Conservation (phyloP, 805 yeast genomes). For the Starmerella sp. region DNA sequence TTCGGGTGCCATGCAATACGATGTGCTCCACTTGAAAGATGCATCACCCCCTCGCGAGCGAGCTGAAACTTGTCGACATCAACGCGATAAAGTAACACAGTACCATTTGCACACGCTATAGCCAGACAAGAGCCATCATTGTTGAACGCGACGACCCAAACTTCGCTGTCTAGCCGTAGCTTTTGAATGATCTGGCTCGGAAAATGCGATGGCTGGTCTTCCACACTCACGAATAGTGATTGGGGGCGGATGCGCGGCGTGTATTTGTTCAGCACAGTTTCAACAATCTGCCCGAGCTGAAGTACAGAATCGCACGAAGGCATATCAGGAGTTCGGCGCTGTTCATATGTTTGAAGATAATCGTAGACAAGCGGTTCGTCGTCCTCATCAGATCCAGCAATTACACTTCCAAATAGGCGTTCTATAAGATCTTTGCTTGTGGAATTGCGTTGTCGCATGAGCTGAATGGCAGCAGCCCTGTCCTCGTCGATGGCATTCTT, state of each 20-base stretch:
- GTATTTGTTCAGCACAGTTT: background rate
- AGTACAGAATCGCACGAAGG: background rate
- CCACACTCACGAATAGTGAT: background rate
- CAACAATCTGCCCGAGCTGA: conserved; percentile 1
- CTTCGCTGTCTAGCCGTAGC: background rate
- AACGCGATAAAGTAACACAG: background rate
- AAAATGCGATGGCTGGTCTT: background rate
- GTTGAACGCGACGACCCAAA: background rate
- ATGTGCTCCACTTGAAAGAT: background rate
- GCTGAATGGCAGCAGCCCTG: background rate
- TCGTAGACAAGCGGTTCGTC: background rate
- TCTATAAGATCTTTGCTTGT: background rate
- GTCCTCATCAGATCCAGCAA: background rate
- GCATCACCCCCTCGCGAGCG: background rate
- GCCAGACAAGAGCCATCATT: background rate
- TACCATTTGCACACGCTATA: background rate
- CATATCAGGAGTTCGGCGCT: background rate
- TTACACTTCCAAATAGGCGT: background rate
- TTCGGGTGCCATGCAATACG: background rate
- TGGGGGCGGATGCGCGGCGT: background rate
- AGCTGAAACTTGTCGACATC: background rate
- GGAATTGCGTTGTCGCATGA: background rate
- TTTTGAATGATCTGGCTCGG: background rate
- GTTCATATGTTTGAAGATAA: background rate
- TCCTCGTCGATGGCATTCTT: background rate